A percentile compares a stretch with the other conserved stretches of the same genome.
Conservation (phyloP, 371 early-diverging fungal species). For the Chytridiales sp. region DNA sequence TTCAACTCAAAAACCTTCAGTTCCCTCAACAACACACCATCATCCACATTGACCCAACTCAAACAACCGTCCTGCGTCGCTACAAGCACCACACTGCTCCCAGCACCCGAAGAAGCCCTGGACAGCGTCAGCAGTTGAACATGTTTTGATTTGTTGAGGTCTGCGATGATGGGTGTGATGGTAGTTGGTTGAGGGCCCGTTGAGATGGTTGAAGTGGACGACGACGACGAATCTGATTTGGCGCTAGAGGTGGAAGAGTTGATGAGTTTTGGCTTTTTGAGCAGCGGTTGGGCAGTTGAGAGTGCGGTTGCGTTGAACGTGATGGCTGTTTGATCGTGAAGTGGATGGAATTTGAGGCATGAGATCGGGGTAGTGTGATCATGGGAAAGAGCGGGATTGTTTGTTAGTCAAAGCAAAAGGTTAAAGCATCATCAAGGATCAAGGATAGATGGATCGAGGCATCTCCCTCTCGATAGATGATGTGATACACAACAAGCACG, state of each 20-base stretch:
- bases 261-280: too few relatives aligned
- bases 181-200: background rate
- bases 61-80: slow-evolving; percentile 67
- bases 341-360: too few relatives aligned
- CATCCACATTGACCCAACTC: slow-evolving; percentile 55
- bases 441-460: slow-evolving; percentile 33
- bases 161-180: background rate
- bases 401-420: background rate
- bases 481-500: background rate
- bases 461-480: slow-evolving; percentile 28
- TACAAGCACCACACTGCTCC: slow-evolving; percentile 49
- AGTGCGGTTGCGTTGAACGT: too few relatives aligned
- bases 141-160: background rate
- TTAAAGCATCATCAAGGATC: slow-evolving; percentile 22
- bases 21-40: slow-evolving; percentile 49
- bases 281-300: too few relatives aligned
- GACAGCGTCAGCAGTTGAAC: background rate
- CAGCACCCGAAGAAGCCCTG: background rate
- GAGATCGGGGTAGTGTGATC: too few relatives aligned
- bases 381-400: too few relatives aligned
- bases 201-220: background rate
- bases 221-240: background rate
- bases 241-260: slow-evolving; percentile 2
- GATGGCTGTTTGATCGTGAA: too few relatives aligned
- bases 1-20: slow-evolving; percentile 38